These are phyloP conservation scores for Cryptosporidium canis DNA, from an alignment of 169 alveolate species.

Conservation along the genomic window DNA sequence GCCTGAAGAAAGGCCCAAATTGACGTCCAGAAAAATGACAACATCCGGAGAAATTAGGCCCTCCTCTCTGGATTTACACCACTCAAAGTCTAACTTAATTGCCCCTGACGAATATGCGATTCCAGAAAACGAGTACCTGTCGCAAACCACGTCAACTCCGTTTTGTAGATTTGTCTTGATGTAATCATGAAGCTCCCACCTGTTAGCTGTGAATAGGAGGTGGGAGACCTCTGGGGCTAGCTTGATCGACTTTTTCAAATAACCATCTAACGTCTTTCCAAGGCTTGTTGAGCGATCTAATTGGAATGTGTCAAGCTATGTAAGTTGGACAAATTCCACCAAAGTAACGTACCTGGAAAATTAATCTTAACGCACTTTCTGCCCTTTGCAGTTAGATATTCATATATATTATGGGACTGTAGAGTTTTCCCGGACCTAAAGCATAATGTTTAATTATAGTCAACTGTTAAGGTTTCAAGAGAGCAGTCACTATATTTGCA, in stretches of 20 bases:
- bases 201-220: conserved; percentile 92
- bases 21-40: conserved; percentile 78
- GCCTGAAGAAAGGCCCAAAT: conserved; percentile 66
- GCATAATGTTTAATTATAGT: background rate
- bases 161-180: conserved; percentile 79
- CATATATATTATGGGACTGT: conserved; percentile 80
- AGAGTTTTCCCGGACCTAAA: conserved; percentile 93
- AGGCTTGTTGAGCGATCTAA: conserved; percentile 67
- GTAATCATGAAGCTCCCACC: conserved; percentile 91
- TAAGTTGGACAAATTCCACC: background rate
- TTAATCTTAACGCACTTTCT: conserved; percentile 74
- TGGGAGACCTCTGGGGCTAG: conserved; percentile 89
- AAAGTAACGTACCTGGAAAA: conserved; percentile 84
- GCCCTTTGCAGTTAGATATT: conserved; percentile 78
- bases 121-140: conserved; percentile 94
- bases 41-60: conserved; percentile 87
- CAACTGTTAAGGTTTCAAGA: background rate
- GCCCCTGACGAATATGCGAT: conserved; percentile 95
- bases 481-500: background rate
- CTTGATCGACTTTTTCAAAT: conserved; percentile 80
- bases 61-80: conserved; percentile 84
- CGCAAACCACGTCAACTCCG: conserved; percentile 89
- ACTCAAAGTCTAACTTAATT: conserved; percentile 78
- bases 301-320: background rate
- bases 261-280: conserved; percentile 87